Percentiles rank a stretch among this genome's conserved stretches.
Conservation (phyloP, 345 rosid species). For the Populus simonii region DNA sequence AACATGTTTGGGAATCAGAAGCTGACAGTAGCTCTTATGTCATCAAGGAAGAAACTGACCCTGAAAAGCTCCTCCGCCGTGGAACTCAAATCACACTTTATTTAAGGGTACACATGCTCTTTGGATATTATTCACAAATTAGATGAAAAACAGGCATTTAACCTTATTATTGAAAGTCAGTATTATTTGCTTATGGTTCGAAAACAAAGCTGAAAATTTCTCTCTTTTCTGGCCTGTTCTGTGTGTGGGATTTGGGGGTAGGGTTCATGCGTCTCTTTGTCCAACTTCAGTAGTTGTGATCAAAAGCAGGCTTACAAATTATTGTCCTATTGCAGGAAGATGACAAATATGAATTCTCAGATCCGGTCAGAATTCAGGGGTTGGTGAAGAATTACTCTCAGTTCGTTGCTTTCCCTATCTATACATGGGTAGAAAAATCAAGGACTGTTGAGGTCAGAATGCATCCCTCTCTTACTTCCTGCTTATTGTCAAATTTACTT, state of each 20-base stretch:
- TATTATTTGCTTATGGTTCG: background rate
- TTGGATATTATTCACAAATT: background rate
- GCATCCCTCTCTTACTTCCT: background rate
- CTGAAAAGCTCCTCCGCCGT: constrained; percentile 66
- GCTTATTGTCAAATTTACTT: background rate
- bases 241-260: background rate
- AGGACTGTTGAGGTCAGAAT: constrained; percentile 78
- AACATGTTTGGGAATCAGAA: constrained; percentile 86
- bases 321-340: constrained; percentile 51
- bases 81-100: constrained; percentile 95
- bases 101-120: constrained; percentile 51
- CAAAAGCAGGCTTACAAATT: background rate
- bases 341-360: constrained; percentile 88
- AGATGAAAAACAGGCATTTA: background rate
- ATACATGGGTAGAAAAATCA: constrained; percentile 91
- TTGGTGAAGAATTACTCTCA: constrained; percentile 96
- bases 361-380: constrained; percentile 67
- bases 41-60: constrained; percentile 83
- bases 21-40: constrained; percentile 90
- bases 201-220: background rate
- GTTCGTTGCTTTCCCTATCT: constrained; percentile 95
- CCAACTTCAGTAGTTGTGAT: background rate
- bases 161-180: background rate
- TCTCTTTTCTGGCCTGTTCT: background rate
- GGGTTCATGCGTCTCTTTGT: background rate